Evolutionary conservation across 192 early-diverging fungal genomes (phyloP).

Genomic region (Coemansia sp.): DNA sequence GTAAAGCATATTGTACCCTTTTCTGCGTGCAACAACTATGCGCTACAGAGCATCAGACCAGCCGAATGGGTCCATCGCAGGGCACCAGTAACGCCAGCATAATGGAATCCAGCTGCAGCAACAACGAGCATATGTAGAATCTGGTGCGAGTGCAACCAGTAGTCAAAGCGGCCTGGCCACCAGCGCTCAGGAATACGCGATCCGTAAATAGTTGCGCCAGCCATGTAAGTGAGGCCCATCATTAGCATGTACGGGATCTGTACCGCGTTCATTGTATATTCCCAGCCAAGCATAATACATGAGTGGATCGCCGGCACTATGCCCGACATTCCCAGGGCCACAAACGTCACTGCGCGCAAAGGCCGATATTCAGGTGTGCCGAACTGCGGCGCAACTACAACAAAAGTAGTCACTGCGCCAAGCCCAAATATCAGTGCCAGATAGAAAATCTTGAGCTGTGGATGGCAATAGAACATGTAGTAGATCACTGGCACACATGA

Average conservation of each 20-base stretch:
- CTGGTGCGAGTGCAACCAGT: slow-evolving; percentile 84
- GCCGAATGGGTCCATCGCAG: slow-evolving; percentile 49
- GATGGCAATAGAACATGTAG: slow-evolving; percentile 66
- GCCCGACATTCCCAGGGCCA: slow-evolving; percentile 74
- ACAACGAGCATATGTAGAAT: slow-evolving; percentile 88
- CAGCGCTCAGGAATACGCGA: slow-evolving; percentile 78
- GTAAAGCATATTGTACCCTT: background rate
- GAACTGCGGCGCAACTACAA: slow-evolving; percentile 66
- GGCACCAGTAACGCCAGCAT: slow-evolving; percentile 64
- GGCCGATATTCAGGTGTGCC: slow-evolving; percentile 73
- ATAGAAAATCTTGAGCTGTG: slow-evolving; percentile 56
- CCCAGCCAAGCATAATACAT: slow-evolving; percentile 65
- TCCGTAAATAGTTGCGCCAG: slow-evolving; percentile 87
- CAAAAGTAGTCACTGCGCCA: slow-evolving; percentile 63
- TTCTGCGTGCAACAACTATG: background rate
- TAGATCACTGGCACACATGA: slow-evolving; percentile 53
- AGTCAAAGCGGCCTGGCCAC: slow-evolving; percentile 82
- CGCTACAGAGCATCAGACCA: slow-evolving; percentile 26
- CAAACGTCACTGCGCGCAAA: slow-evolving; percentile 75
- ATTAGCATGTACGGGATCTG: slow-evolving; percentile 61
- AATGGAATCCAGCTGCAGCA: slow-evolving; percentile 68
- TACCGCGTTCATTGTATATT: slow-evolving; percentile 56
- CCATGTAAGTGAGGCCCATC: slow-evolving; percentile 78
- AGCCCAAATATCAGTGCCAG: slow-evolving; percentile 59
- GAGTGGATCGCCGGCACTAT: slow-evolving; percentile 73